Percentiles rank a stretch among this genome's conserved stretches.
Conservation (phyloP, 805 yeast species). For the Candida argentea region DNA sequence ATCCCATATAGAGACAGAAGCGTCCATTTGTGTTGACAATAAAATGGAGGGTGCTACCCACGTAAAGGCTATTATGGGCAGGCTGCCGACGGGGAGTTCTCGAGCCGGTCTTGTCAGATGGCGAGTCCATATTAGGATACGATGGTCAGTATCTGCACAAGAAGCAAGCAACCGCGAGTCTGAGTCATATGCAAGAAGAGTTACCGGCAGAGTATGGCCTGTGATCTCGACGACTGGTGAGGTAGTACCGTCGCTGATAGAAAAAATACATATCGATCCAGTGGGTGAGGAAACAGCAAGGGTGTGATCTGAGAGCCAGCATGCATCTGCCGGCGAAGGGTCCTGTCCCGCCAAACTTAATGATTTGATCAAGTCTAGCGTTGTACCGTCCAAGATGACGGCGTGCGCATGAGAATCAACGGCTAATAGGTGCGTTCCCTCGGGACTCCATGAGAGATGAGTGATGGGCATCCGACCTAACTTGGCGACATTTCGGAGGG, state of each 20-base stretch:
- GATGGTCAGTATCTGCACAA: constrained; percentile 62
- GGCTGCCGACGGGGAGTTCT: constrained; percentile 24
- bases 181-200: constrained; percentile 44
- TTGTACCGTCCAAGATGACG: constrained; percentile 55
- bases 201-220: constrained; percentile 59
- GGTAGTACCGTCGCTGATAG: constrained; percentile 13
- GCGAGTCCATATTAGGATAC: constrained; percentile 69
- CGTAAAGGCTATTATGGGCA: constrained; percentile 43
- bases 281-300: constrained; percentile 62
- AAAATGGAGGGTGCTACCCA: constrained; percentile 37
- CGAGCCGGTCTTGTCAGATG: constrained; percentile 42
- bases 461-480: constrained; percentile 26
- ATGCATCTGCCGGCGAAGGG: constrained; percentile 35
- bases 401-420: constrained; percentile 37
- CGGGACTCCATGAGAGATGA: constrained; percentile 49
- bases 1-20: constrained; percentile 62
- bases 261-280: constrained; percentile 46
- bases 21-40: constrained; percentile 59
- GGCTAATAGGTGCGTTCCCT: constrained; percentile 46
- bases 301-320: constrained; percentile 64
- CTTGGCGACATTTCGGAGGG: constrained; percentile 32
- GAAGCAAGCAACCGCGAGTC: constrained; percentile 51
- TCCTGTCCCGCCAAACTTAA: constrained; percentile 6
- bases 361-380: constrained; percentile 24
- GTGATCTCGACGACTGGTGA: constrained; percentile 14